A percentile compares a stretch with the other conserved stretches of the same genome.
Conservation (phyloP, 345 rosid genomes). For the Eucalyptus guilfoylei region DNA sequence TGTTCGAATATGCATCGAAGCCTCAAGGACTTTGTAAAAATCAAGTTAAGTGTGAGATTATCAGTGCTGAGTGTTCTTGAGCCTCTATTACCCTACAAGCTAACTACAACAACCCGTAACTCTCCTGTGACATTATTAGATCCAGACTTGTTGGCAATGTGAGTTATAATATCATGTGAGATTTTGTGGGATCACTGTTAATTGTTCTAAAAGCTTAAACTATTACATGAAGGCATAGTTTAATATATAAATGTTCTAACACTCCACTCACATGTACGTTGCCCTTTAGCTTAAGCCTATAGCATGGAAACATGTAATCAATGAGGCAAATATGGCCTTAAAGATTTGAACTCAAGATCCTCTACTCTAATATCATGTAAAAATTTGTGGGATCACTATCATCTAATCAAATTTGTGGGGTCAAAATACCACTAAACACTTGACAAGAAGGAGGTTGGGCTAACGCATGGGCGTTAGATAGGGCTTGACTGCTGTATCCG, state of each 20-base stretch:
- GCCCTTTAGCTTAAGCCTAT: background rate
- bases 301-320: background rate
- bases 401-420: background rate
- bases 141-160: accelerated
- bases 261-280: background rate
- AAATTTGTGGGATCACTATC: too few species aligned
- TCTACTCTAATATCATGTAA: background rate
- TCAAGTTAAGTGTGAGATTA: background rate
- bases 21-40: background rate
- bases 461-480: background rate
- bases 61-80: background rate
- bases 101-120: background rate
- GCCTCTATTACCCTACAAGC: background rate
- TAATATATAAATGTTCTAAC: too few species aligned
- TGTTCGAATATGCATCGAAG: background rate
- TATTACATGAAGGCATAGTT: background rate
- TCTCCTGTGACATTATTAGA: too few species aligned
- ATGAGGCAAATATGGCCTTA: background rate
- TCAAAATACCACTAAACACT: background rate
- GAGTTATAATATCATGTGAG: accelerated
- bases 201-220: too few species aligned
- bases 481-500: background rate
- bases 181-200: accelerated
- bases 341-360: too few species aligned
- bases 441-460: background rate